Evolutionary conservation across 257 asterid species (phyloP).

Genomic region (Thymus mandschuricus): DNA sequence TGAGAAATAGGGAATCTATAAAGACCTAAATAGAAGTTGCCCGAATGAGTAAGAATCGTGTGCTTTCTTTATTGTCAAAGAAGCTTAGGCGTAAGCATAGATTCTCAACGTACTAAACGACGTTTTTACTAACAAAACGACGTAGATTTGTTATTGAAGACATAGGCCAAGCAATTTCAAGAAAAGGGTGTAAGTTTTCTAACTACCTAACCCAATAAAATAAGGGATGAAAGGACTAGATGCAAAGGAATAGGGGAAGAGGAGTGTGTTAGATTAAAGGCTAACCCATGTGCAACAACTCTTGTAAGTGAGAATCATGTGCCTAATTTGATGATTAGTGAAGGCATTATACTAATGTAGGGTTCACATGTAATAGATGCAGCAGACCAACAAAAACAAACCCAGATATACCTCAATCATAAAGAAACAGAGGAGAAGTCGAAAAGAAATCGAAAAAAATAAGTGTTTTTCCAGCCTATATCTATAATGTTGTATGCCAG

Average conservation of each 20-base stretch:
- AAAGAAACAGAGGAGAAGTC: constrained; percentile 15
- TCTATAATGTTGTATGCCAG: constrained; percentile 16
- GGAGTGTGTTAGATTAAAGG: not conserved
- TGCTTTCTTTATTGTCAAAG: not conserved
- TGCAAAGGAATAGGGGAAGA: not conserved
- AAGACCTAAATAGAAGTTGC: not conserved
- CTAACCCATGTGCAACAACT: not conserved
- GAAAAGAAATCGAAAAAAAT: not conserved
- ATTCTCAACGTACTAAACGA: no score
- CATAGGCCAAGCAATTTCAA: no score
- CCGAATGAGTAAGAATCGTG: not conserved
- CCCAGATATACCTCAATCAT: not conserved
- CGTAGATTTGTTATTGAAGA: no score
- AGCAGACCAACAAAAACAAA: constrained; percentile 10
- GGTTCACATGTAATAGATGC: constrained; percentile 3
- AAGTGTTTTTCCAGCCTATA: constrained; percentile 10
- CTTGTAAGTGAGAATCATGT: constrained; percentile 18
- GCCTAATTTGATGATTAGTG: not conserved
- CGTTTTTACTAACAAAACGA: no score
- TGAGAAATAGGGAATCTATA: no score
- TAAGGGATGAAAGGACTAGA: not conserved
- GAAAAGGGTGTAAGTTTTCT: no score
- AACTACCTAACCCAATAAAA: not conserved
- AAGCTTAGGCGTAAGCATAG: not conserved
- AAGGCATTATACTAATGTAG: not conserved